Conservation (phyloP, 2,329 filamentous ascomycete genomes). For the Gremmenia infestans region DNA sequence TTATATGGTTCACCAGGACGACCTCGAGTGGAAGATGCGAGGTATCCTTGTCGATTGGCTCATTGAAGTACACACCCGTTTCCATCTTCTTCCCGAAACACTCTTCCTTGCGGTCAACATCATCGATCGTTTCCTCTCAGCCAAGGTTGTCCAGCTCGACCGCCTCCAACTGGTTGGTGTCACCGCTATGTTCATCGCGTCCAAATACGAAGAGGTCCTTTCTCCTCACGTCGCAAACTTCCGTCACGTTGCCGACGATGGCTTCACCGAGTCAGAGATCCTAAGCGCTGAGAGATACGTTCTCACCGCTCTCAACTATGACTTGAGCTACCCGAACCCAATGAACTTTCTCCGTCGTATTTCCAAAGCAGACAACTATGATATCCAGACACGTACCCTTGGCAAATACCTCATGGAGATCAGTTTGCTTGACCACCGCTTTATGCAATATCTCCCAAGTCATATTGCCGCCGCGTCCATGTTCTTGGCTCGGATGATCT, state of each 20-base stretch:
- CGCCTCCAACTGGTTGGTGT: conserved; percentile 95
- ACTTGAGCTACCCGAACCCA: conserved; percentile 96
- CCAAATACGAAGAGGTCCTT: conserved; percentile 97
- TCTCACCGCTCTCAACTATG: conserved; percentile 85
- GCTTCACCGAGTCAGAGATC: conserved; percentile 92
- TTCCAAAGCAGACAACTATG: conserved; percentile 98
- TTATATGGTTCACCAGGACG: conserved; percentile 93
- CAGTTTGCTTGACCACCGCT: conserved; percentile 88
- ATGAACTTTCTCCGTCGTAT: conserved; percentile 99
- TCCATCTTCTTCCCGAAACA: conserved; percentile 91
- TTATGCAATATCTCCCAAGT: conserved; percentile 84
- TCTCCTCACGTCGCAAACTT: conserved; percentile 97
- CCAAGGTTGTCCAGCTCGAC: conserved; percentile 93
- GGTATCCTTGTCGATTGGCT: conserved; percentile 97
- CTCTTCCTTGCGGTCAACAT: conserved; percentile 97
- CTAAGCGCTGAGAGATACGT: conserved; percentile 95
- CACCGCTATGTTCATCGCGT: conserved; percentile 98
- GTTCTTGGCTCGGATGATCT: conserved; percentile 86
- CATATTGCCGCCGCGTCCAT: conserved; percentile 89
- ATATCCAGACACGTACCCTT: conserved; percentile 93
- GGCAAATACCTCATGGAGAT: conserved; percentile 99
- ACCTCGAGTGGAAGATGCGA: conserved; percentile 97
- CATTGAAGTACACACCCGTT: conserved; percentile 95
- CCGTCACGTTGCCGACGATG: conserved; percentile 92
- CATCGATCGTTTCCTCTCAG: conserved; percentile 93